Base-by-base conservation (phyloP, 257 asterid species). In the Capsicum chinense region DNA sequence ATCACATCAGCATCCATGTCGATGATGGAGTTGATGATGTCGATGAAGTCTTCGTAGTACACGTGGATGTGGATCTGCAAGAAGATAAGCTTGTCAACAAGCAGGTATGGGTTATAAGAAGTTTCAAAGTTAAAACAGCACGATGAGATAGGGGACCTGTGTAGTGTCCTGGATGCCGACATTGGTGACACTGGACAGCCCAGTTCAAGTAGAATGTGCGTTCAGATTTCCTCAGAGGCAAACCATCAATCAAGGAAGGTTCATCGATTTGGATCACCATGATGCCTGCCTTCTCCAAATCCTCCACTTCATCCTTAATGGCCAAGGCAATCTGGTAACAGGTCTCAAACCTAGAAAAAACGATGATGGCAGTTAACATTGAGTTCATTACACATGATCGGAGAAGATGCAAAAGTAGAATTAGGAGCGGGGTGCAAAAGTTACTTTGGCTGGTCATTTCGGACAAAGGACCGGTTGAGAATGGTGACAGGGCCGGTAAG, bases 31-130 rank as follows among this genome's bases (percentile, higher is more conserved):
- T 94, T 97, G 88, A 95, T 95, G 87, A 95, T 95, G 86, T 94
- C 98, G 56, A 94, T 95, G 95, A 95, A 95, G 97, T 94, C 94
- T 86, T 98, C 93, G 93, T 95, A 95, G 93, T 98, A 94, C 99
- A 95, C 94, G 94, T 94, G 98, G 80, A 97, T 95, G 90, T 94
- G 98, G 88, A 95, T 93, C 98, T 92, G 94, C 79, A 44, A 19
- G 44, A 60, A 80, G 66, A 16, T 5, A 17, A 59, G n/a, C 47
- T 10, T 17, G 15, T 60, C 42, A 82, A 56, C 19, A 26, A 52
- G 11, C 21, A 19, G 21, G 6, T 56, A 19, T 9, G 83, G 7
- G 69, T 64, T 67, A 52, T 48, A 71, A 35, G 15, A 19, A 69
- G 19, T 14, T 2, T 9, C 15, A 15, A 16, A 81, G 33, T 15